A percentile compares a stretch with the other conserved stretches of the same genome.
Evolutionary conservation across 768 basidiomycete genomes (phyloP).

Genomic region (Nidularia sp.): DNA sequence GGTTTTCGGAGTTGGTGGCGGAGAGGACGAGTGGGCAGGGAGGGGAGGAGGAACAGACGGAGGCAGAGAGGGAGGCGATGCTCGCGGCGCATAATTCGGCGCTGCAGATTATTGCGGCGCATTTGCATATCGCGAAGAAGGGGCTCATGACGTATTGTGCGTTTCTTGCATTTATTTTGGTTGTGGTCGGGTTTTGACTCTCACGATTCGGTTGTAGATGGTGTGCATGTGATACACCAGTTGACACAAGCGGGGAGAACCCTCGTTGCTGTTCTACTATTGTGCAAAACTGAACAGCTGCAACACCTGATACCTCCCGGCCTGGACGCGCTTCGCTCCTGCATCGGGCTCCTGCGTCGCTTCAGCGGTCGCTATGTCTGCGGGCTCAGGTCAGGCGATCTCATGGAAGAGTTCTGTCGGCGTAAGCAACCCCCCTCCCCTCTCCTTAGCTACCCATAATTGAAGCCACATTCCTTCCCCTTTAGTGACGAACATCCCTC

Average conservation of each 20-base stretch:
- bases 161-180: constrained; percentile 24
- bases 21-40: constrained; percentile 53
- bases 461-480: constrained; percentile 4
- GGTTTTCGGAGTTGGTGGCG: constrained; percentile 74
- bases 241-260: constrained; percentile 92
- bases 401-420: constrained; percentile 95
- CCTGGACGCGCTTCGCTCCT: constrained; percentile 82
- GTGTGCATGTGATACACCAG: constrained; percentile 94
- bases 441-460: constrained; percentile 1
- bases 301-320: constrained; percentile 77
- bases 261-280: constrained; percentile 80
- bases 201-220: constrained; percentile 47
- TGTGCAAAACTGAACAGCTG: constrained; percentile 78
- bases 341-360: constrained; percentile 79
- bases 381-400: constrained; percentile 84
- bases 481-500: constrained; percentile 79
- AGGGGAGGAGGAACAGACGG: constrained; percentile 48
- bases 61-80: constrained; percentile 78
- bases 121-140: constrained; percentile 82
- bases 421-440: constrained; percentile 34
- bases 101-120: constrained; percentile 75
- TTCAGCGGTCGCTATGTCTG: constrained; percentile 93
- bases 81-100: constrained; percentile 72
- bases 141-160: constrained; percentile 93
- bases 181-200: constrained; percentile 4